Base-by-base conservation (phyloP, 805 yeast genomes). In the Starmerella sp. region DNA sequence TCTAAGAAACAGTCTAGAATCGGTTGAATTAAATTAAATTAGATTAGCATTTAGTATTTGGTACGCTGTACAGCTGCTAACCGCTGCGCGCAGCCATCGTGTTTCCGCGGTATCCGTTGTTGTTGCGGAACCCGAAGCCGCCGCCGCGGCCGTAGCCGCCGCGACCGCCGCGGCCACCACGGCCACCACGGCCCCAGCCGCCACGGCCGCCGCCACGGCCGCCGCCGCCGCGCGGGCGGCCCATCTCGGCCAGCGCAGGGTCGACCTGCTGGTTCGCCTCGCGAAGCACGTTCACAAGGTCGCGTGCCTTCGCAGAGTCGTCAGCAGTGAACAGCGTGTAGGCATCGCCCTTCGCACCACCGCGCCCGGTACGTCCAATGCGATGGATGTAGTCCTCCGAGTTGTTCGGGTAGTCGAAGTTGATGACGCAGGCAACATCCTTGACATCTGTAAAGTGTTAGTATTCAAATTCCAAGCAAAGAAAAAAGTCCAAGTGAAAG, bases 331-430 rank as follows among this genome's bases (percentile, higher is more conserved):
- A 93, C 71, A 91, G 81, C 8, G 97, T 87, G 62, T 89, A 81
- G 54, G 98, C 97, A 59, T 93, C 90, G 79, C 98, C 98, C 60
- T 78, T 77, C 60, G 89, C 83, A 71, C 97, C 97, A 63, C 97
- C 98, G 81, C 98, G 88, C 71, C 98, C 98, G 62, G 98, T 90
- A 81, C 97, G 90, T 73, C 98, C 98, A 69, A 91, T 93, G 77
- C 98, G 83, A 73, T 91, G 98, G 60, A 91, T 97, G 71, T 91
- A 91, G 76, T 93, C 97, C 78, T 93, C 98, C 69, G 90, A 87
- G 75, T 91, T 91, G 73, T 87, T 89, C 68, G 98, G 97, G 90
- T 91, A 91, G 73, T 91, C 97, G 68, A 79, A 88, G 82, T 93
- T 93, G 71, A 93, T 79, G 59, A 93, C 98, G 67, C 77, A 82